Base-by-base conservation (phyloP, 345 rosid genomes). In the Linum trigynum region DNA sequence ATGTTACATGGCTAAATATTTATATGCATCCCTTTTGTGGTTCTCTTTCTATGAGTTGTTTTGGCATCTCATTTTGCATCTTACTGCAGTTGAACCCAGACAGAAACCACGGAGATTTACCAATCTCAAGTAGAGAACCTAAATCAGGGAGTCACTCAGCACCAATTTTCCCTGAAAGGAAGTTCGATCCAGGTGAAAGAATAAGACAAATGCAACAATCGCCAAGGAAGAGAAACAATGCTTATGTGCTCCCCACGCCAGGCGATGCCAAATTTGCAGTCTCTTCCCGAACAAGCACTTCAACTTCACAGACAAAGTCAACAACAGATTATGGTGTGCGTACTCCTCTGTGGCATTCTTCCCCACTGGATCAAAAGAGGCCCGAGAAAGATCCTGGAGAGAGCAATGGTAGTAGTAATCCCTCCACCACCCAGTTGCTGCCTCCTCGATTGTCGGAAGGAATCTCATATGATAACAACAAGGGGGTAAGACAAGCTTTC, bases 231-330 rank as follows among this genome's bases (percentile, higher is more conserved):
- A 82, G 83, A 72, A 74, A 77, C 39, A 71, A 76, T 57, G 75
- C 98, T 5, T 89, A 91, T 45, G 94, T 85, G 63, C 83, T 95
- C 66, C 99, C 99, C 37, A 91, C 83, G 36, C 98, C 98, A 23
- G 69, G 41, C 62, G 94, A 89, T 69, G 77, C 81, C 32, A 84
- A 81, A 71, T 69, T 40, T 51, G 59, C 78, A 67, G 6, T 65
- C 68, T 65, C 89, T 57, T 76, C 87, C 38, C 85, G 81, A 74
- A 65, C 81, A 35, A 67, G 64, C 35, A 63, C 48, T 43, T 75
- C 85, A 53, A 77, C 63, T 74, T 66, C 81, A 56, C 80, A 66
- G 12, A 62, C 80, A 55, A 81, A 76, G 71, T 77, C 86, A 36
- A 60, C 86, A 36, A 60, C 76, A 15, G 81, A 80, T 17, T 65